Evolutionary conservation across 345 rosid genomes (phyloP), one percentile per base, ranked within the genome.

Genomic region (Acer campestre): DNA sequence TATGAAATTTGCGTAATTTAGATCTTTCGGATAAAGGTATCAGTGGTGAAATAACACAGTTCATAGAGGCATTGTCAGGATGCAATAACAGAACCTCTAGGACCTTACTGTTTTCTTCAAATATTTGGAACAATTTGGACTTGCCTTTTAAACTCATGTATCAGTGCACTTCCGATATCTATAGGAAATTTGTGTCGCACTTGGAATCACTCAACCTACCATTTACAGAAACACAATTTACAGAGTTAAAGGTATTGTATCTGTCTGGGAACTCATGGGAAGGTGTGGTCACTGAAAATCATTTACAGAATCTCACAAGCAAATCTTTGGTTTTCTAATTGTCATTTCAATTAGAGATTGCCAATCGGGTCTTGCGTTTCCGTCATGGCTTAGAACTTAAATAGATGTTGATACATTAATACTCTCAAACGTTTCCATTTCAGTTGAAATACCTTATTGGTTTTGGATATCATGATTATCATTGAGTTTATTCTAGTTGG

Each of bases 91-190:
- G 40, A 22, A 29, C 4, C 4, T 31, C 4, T 29, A 29, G 2
- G 31, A 31, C 35, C 0, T 31, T 4, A 4, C 35, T 31, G 35
- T 31, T 31, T 2, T 0, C 35, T 31, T 31, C 35, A 31, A 20
- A 44, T 10, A n/a, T 7, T 73, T 80, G 40, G 56, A 71, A 10
- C 3, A 35, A 38, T 76, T 84, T 72, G 2, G 6, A 1, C 77
- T 83, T 12, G 2, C n/a, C 1, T 1, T 6, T 1, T 6, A 1
- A 78, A 78, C 55, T 25, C 68, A 29, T 67, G 78, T 5, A 11
- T 2, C 0, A 84, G 82, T 11, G 55, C 84, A 11, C 73, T 84
- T 16, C 85, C 84, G 48, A 49, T 25, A 53, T 70, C 73, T 35
- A 48, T 82, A 6, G 86, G 78, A 64, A 71, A 59, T 68, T 68